Conservation (phyloP, 148 eudicot species). For the Arctostaphylos glauca region DNA sequence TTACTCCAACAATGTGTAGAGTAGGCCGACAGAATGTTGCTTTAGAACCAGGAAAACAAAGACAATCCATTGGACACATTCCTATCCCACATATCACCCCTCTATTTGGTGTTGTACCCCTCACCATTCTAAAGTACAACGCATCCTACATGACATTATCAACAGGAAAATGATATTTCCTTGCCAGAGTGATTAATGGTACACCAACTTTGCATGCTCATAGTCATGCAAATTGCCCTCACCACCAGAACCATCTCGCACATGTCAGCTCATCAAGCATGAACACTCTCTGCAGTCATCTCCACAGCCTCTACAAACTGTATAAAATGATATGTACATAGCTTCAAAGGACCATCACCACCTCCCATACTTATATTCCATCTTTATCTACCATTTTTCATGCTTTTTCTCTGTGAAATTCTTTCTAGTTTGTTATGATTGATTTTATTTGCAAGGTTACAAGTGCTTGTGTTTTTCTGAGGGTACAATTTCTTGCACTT, state of each 20-base stretch:
- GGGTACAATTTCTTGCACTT: background rate
- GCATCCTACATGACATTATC: background rate
- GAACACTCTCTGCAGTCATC: background rate
- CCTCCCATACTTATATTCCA: background rate
- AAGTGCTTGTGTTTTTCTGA: background rate
- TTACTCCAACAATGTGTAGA: background rate
- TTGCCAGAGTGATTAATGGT: background rate
- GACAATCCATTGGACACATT: background rate
- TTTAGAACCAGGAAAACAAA: background rate
- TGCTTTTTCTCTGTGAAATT: background rate
- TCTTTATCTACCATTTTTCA: background rate
- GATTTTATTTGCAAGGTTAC: background rate
- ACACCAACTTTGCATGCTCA: no score
- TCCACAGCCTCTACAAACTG: background rate
- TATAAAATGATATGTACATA: background rate
- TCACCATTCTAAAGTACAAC: background rate
- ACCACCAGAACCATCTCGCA: background rate
- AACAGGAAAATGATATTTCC: background rate
- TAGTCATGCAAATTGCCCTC: conserved; percentile 4
- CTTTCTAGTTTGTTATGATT: background rate
- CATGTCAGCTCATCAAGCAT: background rate
- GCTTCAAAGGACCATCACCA: background rate
- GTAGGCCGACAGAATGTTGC: background rate
- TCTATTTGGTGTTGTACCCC: background rate
- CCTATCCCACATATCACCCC: background rate